Evolutionary conservation across 257 asterid species (phyloP), one percentile per base, ranked within the genome.

Genomic region (Perilla frutescens): DNA sequence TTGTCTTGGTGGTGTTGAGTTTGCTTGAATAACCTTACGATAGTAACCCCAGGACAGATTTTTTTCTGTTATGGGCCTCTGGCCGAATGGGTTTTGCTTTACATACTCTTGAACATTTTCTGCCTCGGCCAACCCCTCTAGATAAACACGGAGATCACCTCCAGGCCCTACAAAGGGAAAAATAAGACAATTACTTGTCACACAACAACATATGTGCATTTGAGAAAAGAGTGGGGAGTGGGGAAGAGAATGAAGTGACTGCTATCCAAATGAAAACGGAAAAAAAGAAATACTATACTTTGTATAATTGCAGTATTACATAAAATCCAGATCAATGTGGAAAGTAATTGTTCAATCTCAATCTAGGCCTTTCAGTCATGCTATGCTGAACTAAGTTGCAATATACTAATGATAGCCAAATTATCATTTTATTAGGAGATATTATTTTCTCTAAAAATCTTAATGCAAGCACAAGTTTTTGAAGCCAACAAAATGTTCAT

Each of bases 51-150:
- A 91, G 5, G 93, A 87, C 74, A 83, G 55, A 60, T 89, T 83
- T 41, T 65, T 86, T 39, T 91, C 93, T 0, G 90, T 91, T 67
- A 93, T 93, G 60, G 96, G 80, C 71, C 88, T 81, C 73, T 93
- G 91, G 15, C 98, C 98, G 53, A 87, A 85, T 1, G 93, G 96
- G 71, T 91, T 85, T 76, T 84, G 81, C 84, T 84, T 76, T 5
- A 93, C 90, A 26, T 87, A 93, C 54, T 84, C 87, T 74, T 85
- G 98, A 44, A 93, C 93, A 61, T 93, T 82, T 57, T 83, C 92
- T 20, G 98, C 93, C 68, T 13, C 48, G 10, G 96, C 92, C 62
- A 93, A 55, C 53, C 88, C 88, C 79, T 93, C 93, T 71, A 93
- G 73, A 74, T 90, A 93, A 49, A 77, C 60, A 4, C 96, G 95